Evolutionary conservation across 306 rosid species (phyloP), one percentile per base, ranked within the genome.

Genomic region (Quillaja saponaria): DNA sequence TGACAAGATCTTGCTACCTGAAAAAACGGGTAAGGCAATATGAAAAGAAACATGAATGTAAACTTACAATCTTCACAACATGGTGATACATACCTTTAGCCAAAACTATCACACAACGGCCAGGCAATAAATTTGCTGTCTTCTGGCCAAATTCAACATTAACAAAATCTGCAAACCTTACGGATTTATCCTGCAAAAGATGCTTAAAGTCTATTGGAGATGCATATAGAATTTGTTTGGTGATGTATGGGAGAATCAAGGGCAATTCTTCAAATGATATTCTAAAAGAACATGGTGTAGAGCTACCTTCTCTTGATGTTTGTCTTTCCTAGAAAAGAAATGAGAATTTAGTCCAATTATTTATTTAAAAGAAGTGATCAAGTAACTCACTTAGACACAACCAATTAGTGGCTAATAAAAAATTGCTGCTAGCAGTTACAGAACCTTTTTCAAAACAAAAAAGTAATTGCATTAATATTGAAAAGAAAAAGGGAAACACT

Each of bases 251-350:
- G 47, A 94, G 95, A 73, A 90, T 69, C 50, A 90, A 74, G 18
- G 99, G 91, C 82, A 89, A 78, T 71, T 97, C 99, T 82, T 94
- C 99, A 0, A 97, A 87, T 13, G 96, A 85, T 76, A 94, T 87
- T 54, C 99, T 82, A 73, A 94, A 94, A 52, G 72, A 66, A 80
- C 99, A 90, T 11, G 95, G 97, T 15, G 89, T 73, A 42, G 80
- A 16, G 74, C 59, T 81, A 58, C 97, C 97, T 76, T 89, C 91
- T 77, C 90, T 83, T 50, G 97, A 80, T 51, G 99, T 64, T 75
- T 94, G 99, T 67, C 99, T 80, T 81, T 90, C 99, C 99, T 94
- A 53, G 34, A 18, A 37, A 17, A 58, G 28, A n/a, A 35, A 38
- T 25, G 5, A 39, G 19, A 56, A 44, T 60, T 8, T 8, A 66